phyloP scores from a whole-genome alignment of 192 early-diverging fungal genomes.

The Podila horticola region DNA sequence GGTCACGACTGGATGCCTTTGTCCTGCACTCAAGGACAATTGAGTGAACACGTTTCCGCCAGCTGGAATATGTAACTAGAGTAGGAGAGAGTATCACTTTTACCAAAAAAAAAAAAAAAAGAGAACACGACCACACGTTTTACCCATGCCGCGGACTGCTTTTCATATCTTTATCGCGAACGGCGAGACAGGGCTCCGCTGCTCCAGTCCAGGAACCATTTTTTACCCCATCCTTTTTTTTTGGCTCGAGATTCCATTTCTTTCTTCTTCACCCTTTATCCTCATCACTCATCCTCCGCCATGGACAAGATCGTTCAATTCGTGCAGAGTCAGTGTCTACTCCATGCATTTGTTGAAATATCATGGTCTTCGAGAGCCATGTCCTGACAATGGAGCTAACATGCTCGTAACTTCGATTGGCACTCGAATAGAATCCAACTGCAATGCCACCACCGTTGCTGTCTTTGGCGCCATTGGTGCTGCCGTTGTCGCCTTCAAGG shows the following conservation, averaged over 20 bases:
- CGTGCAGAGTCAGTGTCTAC: constrained; percentile 38
- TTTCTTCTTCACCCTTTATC: constrained; percentile 6
- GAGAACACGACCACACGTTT: not conserved
- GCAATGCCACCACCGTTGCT: constrained; percentile 36
- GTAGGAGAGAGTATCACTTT: not conserved
- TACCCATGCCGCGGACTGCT: not conserved
- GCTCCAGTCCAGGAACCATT: not conserved
- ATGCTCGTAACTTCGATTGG: too few relatives aligned
- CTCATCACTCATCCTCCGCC: constrained; percentile 1
- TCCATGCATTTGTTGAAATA: not conserved
- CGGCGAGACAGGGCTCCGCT: not conserved
- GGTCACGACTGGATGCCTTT: constrained; percentile 47
- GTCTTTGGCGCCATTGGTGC: constrained; percentile 52
- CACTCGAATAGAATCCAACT: constrained; percentile 29
- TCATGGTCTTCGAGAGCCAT: not conserved
- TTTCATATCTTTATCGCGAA: not conserved
- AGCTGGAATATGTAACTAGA: not conserved
- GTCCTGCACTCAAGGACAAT: constrained; percentile 48
- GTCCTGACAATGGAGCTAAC: too few relatives aligned
- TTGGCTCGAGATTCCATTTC: constrained; percentile 12
- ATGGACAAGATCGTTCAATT: constrained; percentile 47
- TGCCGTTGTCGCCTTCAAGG: constrained; percentile 36
- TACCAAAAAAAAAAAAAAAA: not conserved
- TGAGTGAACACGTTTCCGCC: not conserved
- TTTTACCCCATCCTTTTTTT: constrained; percentile 1